Conservation (phyloP, 2,329 filamentous ascomycete genomes). For the Sclerotinia borealis region DNA sequence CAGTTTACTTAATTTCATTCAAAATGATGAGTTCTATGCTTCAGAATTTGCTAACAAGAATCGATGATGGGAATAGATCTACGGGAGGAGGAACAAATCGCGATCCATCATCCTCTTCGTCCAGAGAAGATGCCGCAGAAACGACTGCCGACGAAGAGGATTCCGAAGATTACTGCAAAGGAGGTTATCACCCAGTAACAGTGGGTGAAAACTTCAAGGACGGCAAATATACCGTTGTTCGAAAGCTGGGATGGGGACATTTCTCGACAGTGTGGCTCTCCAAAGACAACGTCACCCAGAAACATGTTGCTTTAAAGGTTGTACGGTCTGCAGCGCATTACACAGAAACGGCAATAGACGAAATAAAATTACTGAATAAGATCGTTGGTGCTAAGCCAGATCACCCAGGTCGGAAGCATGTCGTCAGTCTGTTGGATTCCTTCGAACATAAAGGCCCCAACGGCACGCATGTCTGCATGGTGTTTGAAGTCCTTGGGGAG, state of each 20-base stretch:
- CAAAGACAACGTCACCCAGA: constrained; percentile 77
- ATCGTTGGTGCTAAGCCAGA: constrained; percentile 93
- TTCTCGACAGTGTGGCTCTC: constrained; percentile 94
- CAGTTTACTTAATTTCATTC: constrained; percentile 1
- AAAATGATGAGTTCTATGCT: constrained; percentile 29
- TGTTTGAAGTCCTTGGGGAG: constrained; percentile 95
- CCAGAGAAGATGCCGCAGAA: constrained; percentile 77
- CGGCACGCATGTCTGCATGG: constrained; percentile 97
- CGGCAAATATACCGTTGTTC: constrained; percentile 90
- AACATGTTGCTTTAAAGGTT: constrained; percentile 96
- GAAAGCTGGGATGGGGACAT: constrained; percentile 96
- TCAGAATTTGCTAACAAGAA: constrained; percentile 27
- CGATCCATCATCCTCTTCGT: constrained; percentile 57
- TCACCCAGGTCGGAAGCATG: constrained; percentile 89
- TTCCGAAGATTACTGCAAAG: constrained; percentile 98
- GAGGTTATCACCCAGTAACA: constrained; percentile 91
- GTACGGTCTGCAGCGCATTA: constrained; percentile 97
- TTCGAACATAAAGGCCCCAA: constrained; percentile 98
- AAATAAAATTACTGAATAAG: constrained; percentile 96
- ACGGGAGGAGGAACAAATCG: constrained; percentile 29
- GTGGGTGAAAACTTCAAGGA: constrained; percentile 98
- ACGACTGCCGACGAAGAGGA: constrained; percentile 98
- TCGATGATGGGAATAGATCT: constrained; percentile 28
- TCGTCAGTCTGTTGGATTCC: constrained; percentile 91
- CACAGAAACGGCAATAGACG: constrained; percentile 96